These are phyloP conservation scores for Fusarium devonianum DNA, from an alignment of 2,329 filamentous ascomycete genomes.

Conservation along the genomic window DNA sequence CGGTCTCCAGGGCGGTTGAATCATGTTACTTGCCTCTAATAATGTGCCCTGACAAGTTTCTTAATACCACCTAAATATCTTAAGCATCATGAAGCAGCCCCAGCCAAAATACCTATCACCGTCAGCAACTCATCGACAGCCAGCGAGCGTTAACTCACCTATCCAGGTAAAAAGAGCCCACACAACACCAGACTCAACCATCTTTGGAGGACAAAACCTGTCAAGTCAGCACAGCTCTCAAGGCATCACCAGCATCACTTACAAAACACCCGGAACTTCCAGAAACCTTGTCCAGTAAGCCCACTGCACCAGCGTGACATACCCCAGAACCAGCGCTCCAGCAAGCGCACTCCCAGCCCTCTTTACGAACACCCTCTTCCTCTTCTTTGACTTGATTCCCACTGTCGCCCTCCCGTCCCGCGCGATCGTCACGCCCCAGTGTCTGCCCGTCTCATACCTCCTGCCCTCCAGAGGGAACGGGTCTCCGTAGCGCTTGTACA, in stretches of 20 bases:
- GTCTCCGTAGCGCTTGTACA: conserved; percentile 35
- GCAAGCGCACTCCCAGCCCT: conserved; percentile 15
- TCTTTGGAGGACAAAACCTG: conserved; percentile 4
- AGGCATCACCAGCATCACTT: not conserved
- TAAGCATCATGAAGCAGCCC: conserved; percentile 5
- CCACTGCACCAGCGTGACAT: conserved; percentile 19
- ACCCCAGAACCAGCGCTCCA: conserved; percentile 19
- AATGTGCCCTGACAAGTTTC: too few species aligned
- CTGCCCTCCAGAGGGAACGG: conserved; percentile 35
- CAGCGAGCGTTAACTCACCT: not conserved
- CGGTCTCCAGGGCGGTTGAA: too few species aligned
- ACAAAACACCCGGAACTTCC: conserved; percentile 29
- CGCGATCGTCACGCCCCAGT: conserved; percentile 31
- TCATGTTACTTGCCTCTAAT: too few species aligned
- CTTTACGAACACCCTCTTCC: conserved; percentile 7
- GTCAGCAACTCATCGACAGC: fast-evolving
- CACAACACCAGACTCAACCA: not conserved
- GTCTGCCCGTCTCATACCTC: conserved; percentile 28
- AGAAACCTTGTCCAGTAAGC: conserved; percentile 33
- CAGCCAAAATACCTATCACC: not conserved
- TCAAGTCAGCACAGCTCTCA: too few species aligned
- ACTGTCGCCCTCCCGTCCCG: conserved; percentile 27
- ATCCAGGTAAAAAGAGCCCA: not conserved
- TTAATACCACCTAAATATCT: too few species aligned
- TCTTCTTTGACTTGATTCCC: conserved; percentile 12